A percentile compares a stretch with the other conserved stretches of the same genome.
Evolutionary conservation across 805 yeast species (phyloP).

Genomic region (Pichia californica): DNA sequence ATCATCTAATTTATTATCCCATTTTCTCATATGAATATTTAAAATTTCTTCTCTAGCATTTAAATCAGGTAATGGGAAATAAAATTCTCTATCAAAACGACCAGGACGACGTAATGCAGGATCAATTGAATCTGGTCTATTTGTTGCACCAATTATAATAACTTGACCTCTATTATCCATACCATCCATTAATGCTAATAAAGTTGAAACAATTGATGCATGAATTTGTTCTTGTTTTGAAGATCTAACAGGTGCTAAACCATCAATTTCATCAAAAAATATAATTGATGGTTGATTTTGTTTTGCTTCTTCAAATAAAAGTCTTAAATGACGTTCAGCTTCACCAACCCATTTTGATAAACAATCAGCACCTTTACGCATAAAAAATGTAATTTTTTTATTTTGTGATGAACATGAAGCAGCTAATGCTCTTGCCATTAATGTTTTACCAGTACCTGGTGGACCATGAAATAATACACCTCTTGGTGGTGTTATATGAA

Average conservation of each 20-base stretch:
- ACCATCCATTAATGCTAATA: constrained; percentile 96
- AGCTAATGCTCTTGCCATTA: constrained; percentile 96
- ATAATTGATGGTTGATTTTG: constrained; percentile 94
- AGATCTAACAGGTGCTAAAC: constrained; percentile 95
- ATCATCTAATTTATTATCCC: constrained; percentile 68
- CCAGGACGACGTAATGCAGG: constrained; percentile 98
- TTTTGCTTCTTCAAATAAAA: constrained; percentile 91
- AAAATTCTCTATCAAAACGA: constrained; percentile 93
- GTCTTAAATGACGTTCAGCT: constrained; percentile 89
- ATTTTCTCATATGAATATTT: constrained; percentile 78
- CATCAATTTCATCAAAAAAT: constrained; percentile 97
- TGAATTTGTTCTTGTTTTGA: constrained; percentile 98
- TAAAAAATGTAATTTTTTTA: constrained; percentile 86
- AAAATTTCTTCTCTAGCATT: constrained; percentile 75
- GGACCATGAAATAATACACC: constrained; percentile 98
- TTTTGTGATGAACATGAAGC: constrained; percentile 86
- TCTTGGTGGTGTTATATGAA: constrained; percentile 90
- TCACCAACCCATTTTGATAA: constrained; percentile 99
- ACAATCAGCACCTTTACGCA: constrained; percentile 98
- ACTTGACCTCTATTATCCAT: constrained; percentile 99
- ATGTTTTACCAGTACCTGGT: constrained; percentile 97
- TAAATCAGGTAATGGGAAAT: constrained; percentile 85
- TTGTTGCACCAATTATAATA: constrained; percentile 96
- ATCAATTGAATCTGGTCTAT: constrained; percentile 96
- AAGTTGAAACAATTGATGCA: constrained; percentile 92